Evolutionary conservation across 768 basidiomycete species (phyloP), one percentile per base, ranked within the genome.

Genomic region (Boletellus emodensis): DNA sequence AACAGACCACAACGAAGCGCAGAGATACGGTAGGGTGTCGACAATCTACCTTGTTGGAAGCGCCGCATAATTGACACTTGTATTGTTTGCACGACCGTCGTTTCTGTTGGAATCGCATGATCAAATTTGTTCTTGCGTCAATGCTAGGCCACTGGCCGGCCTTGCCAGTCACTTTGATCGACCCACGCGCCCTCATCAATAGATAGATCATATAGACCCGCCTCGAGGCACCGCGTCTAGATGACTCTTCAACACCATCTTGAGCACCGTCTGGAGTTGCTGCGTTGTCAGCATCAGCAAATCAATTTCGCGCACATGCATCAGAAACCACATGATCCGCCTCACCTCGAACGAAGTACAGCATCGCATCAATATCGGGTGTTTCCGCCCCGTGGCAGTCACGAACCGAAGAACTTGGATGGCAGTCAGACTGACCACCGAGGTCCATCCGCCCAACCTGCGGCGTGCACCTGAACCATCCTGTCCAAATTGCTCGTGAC

Each of bases 281-380:
- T 64, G 42, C 17, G n/a, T 15, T n/a, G n/a, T n/a, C n/a, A n/a
- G n/a, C 42, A 5, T 62, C 18, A 60, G 41, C 13, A 33, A 32
- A 35, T 12, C 24, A 20, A 1, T 7, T 12, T 8, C 13, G 6
- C 2, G 3, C 13, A 7, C 36, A 36, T 13, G 6, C 22, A 3
- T 2, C 4, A 17, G 8, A 24, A 18, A 8, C 9, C 20, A 12
- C 17, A 18, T 7, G 1, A n/a, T 15, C 24, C 22, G 1, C 11
- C 53, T 32, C 36, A 62, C 63, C 57, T 67, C 56, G 6, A 65
- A 64, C 33, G 59, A 64, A 3, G 57, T 35, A 36, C 63, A 64
- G 39, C 54, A 55, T 17, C 64, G 54, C 57, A 67, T 50, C 18
- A 45, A 37, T 53, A 64, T 62, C 22, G 56, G 60, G 37, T 64